A percentile compares a stretch with the other conserved stretches of the same genome.
phyloP scores from a whole-genome alignment of 192 early-diverging fungal genomes.

The Gaertneriomyces sp. region DNA sequence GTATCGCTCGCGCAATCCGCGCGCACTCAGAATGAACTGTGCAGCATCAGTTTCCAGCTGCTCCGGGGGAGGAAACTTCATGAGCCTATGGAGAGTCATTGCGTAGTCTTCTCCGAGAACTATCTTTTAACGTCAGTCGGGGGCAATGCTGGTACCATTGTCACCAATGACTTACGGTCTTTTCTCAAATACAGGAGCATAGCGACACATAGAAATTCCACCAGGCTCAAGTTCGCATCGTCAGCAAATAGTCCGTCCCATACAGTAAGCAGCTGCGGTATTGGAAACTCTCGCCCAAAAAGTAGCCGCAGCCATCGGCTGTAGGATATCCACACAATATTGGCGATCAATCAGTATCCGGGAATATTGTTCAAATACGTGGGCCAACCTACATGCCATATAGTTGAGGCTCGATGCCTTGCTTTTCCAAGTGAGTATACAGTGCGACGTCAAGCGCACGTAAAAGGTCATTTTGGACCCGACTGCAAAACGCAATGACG shows the following conservation, averaged over 20 bases:
- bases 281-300: conserved; percentile 83
- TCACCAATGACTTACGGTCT: conserved; percentile 53
- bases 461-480: conserved; percentile 70
- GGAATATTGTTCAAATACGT: not conserved
- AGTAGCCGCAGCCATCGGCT: conserved; percentile 89
- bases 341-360: not conserved
- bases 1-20: conserved; percentile 18
- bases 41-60: conserved; percentile 10
- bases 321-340: not conserved
- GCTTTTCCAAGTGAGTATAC: conserved; percentile 61
- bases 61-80: conserved; percentile 37
- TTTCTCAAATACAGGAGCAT: conserved; percentile 67
- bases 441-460: conserved; percentile 67
- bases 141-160: not conserved
- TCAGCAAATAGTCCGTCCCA: conserved; percentile 94
- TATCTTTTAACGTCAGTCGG: not conserved
- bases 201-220: conserved; percentile 78
- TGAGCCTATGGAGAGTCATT: conserved; percentile 35
- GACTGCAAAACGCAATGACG: conserved; percentile 69
- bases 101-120: conserved; percentile 39
- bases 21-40: conserved; percentile 23
- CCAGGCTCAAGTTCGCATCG: conserved; percentile 68
- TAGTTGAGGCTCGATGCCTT: conserved; percentile 90
- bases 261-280: conserved; percentile 65
- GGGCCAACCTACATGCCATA: conserved; percentile 73